Percentiles rank a stretch among this genome's conserved stretches.
Conservation (phyloP, 129 eudicot species). For the Erigeron canadensis region DNA sequence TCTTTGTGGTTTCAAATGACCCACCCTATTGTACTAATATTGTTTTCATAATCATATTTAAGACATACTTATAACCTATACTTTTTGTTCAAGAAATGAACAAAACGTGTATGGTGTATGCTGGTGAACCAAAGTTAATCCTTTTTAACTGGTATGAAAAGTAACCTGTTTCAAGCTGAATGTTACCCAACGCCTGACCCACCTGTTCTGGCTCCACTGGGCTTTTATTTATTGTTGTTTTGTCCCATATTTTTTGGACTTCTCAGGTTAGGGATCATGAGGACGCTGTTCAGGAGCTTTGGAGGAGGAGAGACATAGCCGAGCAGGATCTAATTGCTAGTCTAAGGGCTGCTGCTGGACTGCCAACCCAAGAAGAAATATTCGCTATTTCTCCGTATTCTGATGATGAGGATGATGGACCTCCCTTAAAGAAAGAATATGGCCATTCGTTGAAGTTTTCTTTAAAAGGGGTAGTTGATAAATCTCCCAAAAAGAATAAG, state of each 20-base stretch:
- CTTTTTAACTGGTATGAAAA: background rate
- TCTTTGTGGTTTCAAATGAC: too few species aligned
- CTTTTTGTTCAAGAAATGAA: background rate
- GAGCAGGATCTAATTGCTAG: conserved; percentile 70
- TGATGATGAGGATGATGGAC: conserved; percentile 81
- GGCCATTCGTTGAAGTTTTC: conserved; percentile 77
- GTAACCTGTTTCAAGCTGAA: background rate
- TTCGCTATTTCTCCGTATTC: conserved; percentile 85
- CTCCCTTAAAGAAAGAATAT: conserved; percentile 57
- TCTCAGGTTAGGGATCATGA: conserved; percentile 76
- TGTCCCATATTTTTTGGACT: background rate
- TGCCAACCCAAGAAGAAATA: conserved; percentile 89
- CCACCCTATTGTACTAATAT: background rate
- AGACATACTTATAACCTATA: background rate
- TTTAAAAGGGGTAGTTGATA: conserved; percentile 66
- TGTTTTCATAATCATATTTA: background rate
- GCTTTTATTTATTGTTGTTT: background rate
- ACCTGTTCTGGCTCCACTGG: background rate
- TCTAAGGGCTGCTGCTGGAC: conserved; percentile 94
- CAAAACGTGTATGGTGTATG: background rate
- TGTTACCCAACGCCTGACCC: background rate
- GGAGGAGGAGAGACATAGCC: conserved; percentile 89
- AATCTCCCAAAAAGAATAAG: conserved; percentile 69
- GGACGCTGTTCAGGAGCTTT: conserved; percentile 97
- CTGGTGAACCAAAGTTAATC: background rate